Evolutionary conservation across 345 rosid genomes (phyloP).

Genomic region (Carallia pectinifolia): DNA sequence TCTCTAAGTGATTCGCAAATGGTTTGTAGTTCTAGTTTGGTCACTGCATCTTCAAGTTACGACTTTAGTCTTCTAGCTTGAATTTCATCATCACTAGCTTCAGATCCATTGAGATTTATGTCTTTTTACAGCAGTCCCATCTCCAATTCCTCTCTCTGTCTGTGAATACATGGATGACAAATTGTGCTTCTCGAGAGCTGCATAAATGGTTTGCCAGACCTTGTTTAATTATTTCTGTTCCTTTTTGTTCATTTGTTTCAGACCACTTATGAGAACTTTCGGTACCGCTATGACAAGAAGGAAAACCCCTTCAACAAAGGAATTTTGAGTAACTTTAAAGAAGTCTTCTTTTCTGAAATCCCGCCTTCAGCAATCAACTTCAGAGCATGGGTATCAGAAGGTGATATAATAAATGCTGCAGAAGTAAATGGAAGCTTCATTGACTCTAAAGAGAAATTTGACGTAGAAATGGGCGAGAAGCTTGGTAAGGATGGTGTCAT

Average conservation of each 20-base stretch:
- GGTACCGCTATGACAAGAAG: slow-evolving; percentile 74
- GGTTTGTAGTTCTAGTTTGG: too few species aligned
- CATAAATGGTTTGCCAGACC: neutral
- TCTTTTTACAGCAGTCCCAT: too few species aligned
- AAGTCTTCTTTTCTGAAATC: slow-evolving; percentile 47
- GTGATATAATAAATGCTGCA: slow-evolving; percentile 27
- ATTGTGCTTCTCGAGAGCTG: neutral
- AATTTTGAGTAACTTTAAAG: slow-evolving; percentile 44
- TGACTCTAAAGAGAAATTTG: slow-evolving; percentile 42
- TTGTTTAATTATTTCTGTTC: neutral
- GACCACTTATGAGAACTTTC: slow-evolving; percentile 82
- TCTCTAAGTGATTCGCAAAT: too few species aligned
- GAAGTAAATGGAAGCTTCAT: slow-evolving; percentile 19
- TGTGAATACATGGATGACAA: too few species aligned
- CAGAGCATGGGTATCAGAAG: slow-evolving; percentile 29
- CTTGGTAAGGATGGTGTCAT: slow-evolving; percentile 29
- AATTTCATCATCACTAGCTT: too few species aligned
- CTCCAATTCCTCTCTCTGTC: too few species aligned
- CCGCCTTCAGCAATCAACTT: slow-evolving; percentile 49
- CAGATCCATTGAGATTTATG: too few species aligned
- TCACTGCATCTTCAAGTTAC: too few species aligned
- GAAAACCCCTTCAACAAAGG: slow-evolving; percentile 61
- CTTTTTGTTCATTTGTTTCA: slow-evolving; percentile 19
- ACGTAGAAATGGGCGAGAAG: slow-evolving; percentile 46
- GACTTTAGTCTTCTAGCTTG: too few species aligned